A percentile compares a stretch with the other conserved stretches of the same genome.
These are phyloP conservation scores for Boletus rubescentipes DNA, from an alignment of 768 basidiomycete genomes.

Conservation along the genomic window DNA sequence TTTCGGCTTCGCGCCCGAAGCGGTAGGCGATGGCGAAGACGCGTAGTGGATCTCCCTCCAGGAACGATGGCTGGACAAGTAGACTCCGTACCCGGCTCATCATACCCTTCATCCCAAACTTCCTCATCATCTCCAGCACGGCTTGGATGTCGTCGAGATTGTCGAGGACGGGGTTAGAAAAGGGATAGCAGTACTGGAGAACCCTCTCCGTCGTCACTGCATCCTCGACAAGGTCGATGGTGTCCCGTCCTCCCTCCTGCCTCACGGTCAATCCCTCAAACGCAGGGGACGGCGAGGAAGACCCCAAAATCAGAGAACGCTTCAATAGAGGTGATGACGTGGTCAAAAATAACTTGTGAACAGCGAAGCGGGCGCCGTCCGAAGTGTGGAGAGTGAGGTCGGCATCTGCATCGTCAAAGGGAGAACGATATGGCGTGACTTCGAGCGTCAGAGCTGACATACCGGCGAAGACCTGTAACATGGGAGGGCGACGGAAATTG, in stretches of 20 bases:
- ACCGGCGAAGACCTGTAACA: constrained; percentile 28
- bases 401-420: constrained; percentile 40
- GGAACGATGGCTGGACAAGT: constrained; percentile 26
- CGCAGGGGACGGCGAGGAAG: constrained; percentile 29
- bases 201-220: constrained; percentile 31
- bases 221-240: constrained; percentile 35
- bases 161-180: constrained; percentile 31
- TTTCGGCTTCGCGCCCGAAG: constrained; percentile 34
- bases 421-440: constrained; percentile 28
- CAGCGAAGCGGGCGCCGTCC: constrained; percentile 43
- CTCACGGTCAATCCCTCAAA: constrained; percentile 25
- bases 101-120: constrained; percentile 39
- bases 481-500: constrained; percentile 15
- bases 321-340: constrained; percentile 43
- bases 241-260: constrained; percentile 24
- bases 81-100: constrained; percentile 29
- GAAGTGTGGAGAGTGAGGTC: constrained; percentile 43
- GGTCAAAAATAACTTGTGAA: constrained; percentile 42
- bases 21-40: constrained; percentile 41
- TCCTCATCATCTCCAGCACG: constrained; percentile 36
- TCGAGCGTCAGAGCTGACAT: constrained; percentile 32
- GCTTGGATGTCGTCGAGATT: constrained; percentile 36
- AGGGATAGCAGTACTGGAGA: constrained; percentile 39
- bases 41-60: constrained; percentile 34
- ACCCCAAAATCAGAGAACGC: constrained; percentile 26